phyloP scores from a whole-genome alignment of 441 rosid genomes.

The Eruca vesicaria region DNA sequence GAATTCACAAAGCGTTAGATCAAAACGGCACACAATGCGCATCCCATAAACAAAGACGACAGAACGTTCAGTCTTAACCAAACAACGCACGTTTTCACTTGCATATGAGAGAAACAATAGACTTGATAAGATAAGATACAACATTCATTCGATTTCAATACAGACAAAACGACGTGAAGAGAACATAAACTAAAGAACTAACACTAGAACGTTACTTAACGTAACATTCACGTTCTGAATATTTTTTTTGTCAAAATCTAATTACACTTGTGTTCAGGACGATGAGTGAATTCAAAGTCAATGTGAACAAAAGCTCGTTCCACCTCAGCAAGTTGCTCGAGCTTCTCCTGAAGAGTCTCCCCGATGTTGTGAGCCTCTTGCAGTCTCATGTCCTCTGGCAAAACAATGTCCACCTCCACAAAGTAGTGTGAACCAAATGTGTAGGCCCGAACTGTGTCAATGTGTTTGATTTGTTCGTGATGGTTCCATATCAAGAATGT shows the following conservation, averaged over 20 bases:
- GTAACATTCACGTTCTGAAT: neutral
- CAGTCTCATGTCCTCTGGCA: slow-evolving; percentile 61
- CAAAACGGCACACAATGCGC: neutral
- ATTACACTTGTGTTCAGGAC: slow-evolving; percentile 34
- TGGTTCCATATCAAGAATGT: slow-evolving; percentile 79
- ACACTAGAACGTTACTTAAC: neutral
- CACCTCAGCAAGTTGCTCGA: slow-evolving; percentile 61
- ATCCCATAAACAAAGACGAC: neutral
- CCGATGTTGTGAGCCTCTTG: slow-evolving; percentile 65
- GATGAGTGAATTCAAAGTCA: slow-evolving; percentile 30
- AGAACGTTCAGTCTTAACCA: neutral
- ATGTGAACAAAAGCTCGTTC: slow-evolving; percentile 67
- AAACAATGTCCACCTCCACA: slow-evolving; percentile 64
- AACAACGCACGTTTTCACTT: neutral
- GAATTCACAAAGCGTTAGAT: no score
- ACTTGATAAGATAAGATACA: neutral
- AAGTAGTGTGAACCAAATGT: slow-evolving; percentile 65
- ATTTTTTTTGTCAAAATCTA: slow-evolving; percentile 13
- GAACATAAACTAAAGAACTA: slow-evolving; percentile 1
- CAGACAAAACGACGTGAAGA: neutral
- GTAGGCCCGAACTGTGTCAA: slow-evolving; percentile 66
- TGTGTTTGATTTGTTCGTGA: slow-evolving; percentile 57
- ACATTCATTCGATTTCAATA: neutral
- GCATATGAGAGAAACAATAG: neutral
- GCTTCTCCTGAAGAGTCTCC: slow-evolving; percentile 72